These are phyloP conservation scores for Volvariella surrecta DNA, from an alignment of 1,284 basidiomycete species.

Conservation along the genomic window DNA sequence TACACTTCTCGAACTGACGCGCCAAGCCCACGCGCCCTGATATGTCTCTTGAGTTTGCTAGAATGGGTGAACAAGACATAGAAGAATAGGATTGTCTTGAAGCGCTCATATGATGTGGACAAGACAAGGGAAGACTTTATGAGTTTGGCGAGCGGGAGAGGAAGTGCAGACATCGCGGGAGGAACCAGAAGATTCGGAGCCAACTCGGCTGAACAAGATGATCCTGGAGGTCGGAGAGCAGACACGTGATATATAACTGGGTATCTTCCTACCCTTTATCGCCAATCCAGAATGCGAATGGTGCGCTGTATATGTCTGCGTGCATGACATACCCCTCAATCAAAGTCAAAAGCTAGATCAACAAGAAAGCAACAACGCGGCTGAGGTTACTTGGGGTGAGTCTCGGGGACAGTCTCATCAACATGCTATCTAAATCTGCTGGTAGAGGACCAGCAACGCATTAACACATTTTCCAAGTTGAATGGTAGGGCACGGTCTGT, in stretches of 20 bases:
- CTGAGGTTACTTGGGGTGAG: constrained; percentile 90
- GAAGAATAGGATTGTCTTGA: constrained; percentile 54
- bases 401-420: constrained; percentile 9
- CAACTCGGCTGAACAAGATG: too few species aligned
- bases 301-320: constrained; percentile 20
- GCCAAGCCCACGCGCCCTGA: constrained; percentile 65
- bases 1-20: constrained; percentile 47
- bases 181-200: too few species aligned
- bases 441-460: constrained; percentile 87
- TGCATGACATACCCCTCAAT: neutral
- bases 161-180: too few species aligned
- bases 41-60: constrained; percentile 53
- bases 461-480: constrained; percentile 90
- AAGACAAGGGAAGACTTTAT: neutral
- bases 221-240: too few species aligned
- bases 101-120: constrained; percentile 26
- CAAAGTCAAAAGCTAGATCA: constrained; percentile 47
- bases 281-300: constrained; percentile 45
- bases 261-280: neutral
- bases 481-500: constrained; percentile 73
- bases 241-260: too few species aligned
- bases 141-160: neutral
- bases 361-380: constrained; percentile 78
- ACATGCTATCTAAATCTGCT: constrained; percentile 9
- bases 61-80: constrained; percentile 50